Evolutionary conservation across 164 flowering plant genomes (phyloP).

Genomic region (Cinnamomum chago): DNA sequence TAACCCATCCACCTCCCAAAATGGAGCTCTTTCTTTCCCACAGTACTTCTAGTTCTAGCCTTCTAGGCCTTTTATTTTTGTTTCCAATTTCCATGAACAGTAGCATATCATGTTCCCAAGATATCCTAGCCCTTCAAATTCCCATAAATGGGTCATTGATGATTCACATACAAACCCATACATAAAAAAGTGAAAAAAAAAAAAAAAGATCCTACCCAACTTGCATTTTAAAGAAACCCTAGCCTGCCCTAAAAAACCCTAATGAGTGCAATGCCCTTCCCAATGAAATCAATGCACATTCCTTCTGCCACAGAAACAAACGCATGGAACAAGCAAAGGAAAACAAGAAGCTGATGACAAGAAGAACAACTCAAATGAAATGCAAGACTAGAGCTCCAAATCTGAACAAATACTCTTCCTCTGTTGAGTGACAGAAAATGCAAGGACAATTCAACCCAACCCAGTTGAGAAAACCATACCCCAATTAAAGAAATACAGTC

Average conservation of each 20-base stretch:
- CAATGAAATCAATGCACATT: not conserved
- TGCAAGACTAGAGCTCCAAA: conserved; percentile 1
- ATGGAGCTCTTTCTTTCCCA: not conserved
- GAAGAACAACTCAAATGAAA: not conserved
- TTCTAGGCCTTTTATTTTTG: not conserved
- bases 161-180: conserved; percentile 13
- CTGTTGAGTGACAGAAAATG: too few species aligned
- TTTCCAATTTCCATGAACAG: conserved; percentile 7
- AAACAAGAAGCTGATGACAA: not conserved
- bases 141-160: conserved; percentile 14
- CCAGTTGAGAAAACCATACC: conserved; percentile 7
- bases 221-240: conserved; percentile 15
- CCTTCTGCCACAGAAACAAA: not conserved
- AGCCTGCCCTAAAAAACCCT: conserved; percentile 17
- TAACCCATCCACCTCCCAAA: conserved; percentile 8
- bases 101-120: conserved; percentile 31
- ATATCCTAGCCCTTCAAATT: conserved; percentile 4
- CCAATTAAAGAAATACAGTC: conserved; percentile 1
- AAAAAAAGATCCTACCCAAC: conserved; percentile 4
- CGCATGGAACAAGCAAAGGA: conserved; percentile 4
- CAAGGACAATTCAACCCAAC: conserved; percentile 5
- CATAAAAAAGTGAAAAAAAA: conserved; percentile 5
- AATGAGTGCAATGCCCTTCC: not conserved
- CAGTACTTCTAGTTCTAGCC: conserved; percentile 4
- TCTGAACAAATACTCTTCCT: conserved; percentile 7